A percentile compares a stretch with the other conserved stretches of the same genome.
phyloP scores from a whole-genome alignment of 106 monocot genomes.

The Agapanthus africanus region DNA sequence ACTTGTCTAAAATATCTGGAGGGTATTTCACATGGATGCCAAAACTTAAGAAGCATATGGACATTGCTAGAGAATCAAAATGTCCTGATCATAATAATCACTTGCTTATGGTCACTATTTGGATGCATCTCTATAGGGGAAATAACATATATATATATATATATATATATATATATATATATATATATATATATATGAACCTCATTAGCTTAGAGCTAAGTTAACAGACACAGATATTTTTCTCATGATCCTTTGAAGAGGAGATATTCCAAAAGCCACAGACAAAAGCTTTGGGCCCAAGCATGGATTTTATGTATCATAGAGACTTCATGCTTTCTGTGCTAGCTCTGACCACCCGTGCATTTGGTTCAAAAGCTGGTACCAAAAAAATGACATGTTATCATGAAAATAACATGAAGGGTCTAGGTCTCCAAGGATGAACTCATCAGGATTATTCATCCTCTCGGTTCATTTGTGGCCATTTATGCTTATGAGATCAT shows the following conservation, averaged over 20 bases:
- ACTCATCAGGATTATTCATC: no score
- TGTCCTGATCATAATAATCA: neutral
- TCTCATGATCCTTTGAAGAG: neutral
- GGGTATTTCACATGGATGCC: neutral
- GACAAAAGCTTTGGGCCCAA: neutral
- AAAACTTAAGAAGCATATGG: neutral
- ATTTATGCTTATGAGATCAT: no score
- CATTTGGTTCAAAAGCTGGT: no score
- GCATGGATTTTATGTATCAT: neutral
- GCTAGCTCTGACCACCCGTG: conserved; percentile 1
- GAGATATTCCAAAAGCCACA: neutral
- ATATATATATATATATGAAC: no score
- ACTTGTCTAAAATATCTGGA: no score
- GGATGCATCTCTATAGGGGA: neutral
- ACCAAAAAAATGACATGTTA: no score
- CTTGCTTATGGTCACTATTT: neutral
- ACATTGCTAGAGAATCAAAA: neutral
- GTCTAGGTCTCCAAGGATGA: no score
- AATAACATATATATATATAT: no score
- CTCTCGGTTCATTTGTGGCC: no score
- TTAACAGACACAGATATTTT: neutral
- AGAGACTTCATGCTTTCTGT: neutral
- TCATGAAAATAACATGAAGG: no score
- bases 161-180: no score
- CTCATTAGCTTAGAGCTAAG: neutral